Conservation (phyloP, 2,329 filamentous ascomycete species). For the Aspergillus brasiliensis region DNA sequence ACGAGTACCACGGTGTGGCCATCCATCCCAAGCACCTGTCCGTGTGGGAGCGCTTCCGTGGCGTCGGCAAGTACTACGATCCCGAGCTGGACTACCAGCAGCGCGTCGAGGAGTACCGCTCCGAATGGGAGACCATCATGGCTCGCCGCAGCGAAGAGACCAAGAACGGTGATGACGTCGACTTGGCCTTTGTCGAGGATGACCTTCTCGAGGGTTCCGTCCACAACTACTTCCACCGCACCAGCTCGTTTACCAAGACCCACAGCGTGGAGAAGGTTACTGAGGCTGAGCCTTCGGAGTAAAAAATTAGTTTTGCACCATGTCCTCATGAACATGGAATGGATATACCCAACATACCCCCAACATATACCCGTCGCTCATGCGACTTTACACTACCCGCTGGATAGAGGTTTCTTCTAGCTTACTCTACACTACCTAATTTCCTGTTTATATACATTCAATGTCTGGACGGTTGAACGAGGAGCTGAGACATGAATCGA, state of each 20-base stretch:
- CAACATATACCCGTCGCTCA: not conserved
- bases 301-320: not conserved
- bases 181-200: not conserved
- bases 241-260: not conserved
- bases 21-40: conserved; percentile 4
- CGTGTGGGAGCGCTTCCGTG: conserved; percentile 8
- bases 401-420: not conserved
- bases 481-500: not conserved
- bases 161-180: not conserved
- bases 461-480: not conserved
- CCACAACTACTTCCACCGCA: conserved; percentile 7
- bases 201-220: not conserved
- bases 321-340: not conserved
- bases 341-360: not conserved
- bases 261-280: not conserved
- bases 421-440: not conserved
- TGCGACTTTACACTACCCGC: not conserved
- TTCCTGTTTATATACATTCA: not conserved
- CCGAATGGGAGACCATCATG: conserved; percentile 6
- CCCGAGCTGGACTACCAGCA: conserved; percentile 9
- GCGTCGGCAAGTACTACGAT: conserved; percentile 5
- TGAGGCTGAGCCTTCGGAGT: not conserved
- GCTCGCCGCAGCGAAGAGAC: conserved; percentile 3
- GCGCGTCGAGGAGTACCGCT: conserved; percentile 5
- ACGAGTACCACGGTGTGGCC: conserved; percentile 8